A percentile compares a stretch with the other conserved stretches of the same genome.
phyloP scores from a whole-genome alignment of 495 filamentous ascomycete genomes.

The Patellaria atrata region DNA sequence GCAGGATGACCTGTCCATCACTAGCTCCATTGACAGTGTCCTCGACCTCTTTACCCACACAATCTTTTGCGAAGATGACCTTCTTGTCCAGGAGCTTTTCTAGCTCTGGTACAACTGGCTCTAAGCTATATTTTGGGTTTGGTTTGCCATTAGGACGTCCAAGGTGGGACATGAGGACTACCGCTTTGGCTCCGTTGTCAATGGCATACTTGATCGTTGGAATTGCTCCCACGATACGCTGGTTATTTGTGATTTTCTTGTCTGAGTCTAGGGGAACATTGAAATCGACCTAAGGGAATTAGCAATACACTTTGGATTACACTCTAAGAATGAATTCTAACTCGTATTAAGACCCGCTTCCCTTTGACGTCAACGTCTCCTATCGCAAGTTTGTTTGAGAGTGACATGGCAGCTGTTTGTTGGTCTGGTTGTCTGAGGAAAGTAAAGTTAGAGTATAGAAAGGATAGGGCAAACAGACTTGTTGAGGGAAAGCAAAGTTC shows the following conservation, averaged over 20 bases:
- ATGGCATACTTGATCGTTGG: conserved; percentile 98
- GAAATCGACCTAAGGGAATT: conserved; percentile 71
- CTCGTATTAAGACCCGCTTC: conserved; percentile 94
- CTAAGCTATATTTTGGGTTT: conserved; percentile 85
- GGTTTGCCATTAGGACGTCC: conserved; percentile 83
- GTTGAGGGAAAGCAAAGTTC: no score
- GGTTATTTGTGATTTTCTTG: conserved; percentile 92
- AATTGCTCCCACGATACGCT: conserved; percentile 92
- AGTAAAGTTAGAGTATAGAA: not conserved
- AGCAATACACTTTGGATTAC: conserved; percentile 3
- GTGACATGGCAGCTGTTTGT: conserved; percentile 59
- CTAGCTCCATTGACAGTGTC: conserved; percentile 71
- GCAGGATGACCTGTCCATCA: conserved; percentile 71
- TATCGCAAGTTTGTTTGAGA: conserved; percentile 95
- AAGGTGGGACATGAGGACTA: conserved; percentile 97
- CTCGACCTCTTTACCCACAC: conserved; percentile 79
- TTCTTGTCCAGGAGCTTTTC: conserved; percentile 72
- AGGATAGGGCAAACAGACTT: no score
- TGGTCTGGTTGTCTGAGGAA: not conserved
- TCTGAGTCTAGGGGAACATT: conserved; percentile 90
- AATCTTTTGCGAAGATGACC: conserved; percentile 83
- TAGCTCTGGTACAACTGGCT: conserved; percentile 81
- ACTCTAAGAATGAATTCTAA: conserved; percentile 34
- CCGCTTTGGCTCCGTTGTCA: conserved; percentile 85
- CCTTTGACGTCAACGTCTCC: conserved; percentile 90